Percentiles rank a stretch among this genome's conserved stretches.
These are phyloP conservation scores for Avena atlantica DNA, from an alignment of 176 grass and related monocot genomes.

Conservation along the genomic window DNA sequence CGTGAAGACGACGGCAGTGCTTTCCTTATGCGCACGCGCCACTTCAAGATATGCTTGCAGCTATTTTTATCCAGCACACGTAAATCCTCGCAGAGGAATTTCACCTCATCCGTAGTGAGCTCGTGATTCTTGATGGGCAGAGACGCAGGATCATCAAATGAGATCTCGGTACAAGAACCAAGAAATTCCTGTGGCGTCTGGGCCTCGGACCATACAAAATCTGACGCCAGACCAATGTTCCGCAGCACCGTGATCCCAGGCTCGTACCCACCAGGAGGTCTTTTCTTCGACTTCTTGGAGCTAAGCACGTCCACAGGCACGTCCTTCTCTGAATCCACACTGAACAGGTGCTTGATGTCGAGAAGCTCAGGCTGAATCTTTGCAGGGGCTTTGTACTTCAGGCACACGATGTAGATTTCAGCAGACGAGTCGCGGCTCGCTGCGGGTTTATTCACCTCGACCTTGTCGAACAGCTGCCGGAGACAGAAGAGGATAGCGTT, in stretches of 20 bases:
- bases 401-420: slow-evolving; percentile 89
- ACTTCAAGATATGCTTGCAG: slow-evolving; percentile 97
- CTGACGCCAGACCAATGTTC: slow-evolving; percentile 75
- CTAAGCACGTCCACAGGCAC: slow-evolving; percentile 67
- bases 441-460: slow-evolving; percentile 81
- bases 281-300: slow-evolving; percentile 66
- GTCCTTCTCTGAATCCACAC: slow-evolving; percentile 60
- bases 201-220: slow-evolving; percentile 81
- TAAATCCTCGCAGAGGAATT: slow-evolving; percentile 84
- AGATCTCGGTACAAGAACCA: slow-evolving; percentile 73
- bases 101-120: slow-evolving; percentile 89
- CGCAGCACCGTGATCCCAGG: slow-evolving; percentile 63
- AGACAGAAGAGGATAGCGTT: slow-evolving; percentile 85
- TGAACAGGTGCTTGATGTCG: slow-evolving; percentile 89
- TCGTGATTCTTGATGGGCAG: slow-evolving; percentile 80
- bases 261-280: slow-evolving; percentile 69
- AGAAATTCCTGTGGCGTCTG: slow-evolving; percentile 78
- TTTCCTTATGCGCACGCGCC: slow-evolving; percentile 75
- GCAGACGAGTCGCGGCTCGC: slow-evolving; percentile 88
- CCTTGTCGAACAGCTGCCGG: slow-evolving; percentile 93
- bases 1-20: slow-evolving; percentile 39
- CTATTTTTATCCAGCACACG: slow-evolving; percentile 90
- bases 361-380: slow-evolving; percentile 95
- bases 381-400: slow-evolving; percentile 83
- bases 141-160: slow-evolving; percentile 81